A percentile compares a stretch with the other conserved stretches of the same genome.
Conservation (phyloP, 129 eudicot genomes). For the Artemisia annua region DNA sequence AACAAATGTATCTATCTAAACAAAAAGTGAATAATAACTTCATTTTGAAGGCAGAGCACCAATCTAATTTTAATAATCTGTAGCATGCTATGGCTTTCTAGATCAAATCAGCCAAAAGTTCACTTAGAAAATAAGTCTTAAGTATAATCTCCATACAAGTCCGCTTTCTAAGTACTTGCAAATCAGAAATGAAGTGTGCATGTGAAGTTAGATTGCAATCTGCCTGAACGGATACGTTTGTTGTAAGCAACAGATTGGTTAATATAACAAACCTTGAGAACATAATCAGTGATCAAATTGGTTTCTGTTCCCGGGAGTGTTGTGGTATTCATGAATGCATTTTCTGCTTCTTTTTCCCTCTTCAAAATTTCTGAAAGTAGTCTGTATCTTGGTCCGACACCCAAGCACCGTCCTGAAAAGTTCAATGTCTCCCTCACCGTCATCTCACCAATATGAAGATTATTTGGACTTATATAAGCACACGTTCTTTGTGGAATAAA, state of each 20-base stretch:
- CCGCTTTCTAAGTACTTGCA: neutral
- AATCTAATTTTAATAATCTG: neutral
- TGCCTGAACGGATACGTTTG: too few relatives aligned
- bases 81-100: neutral
- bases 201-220: neutral
- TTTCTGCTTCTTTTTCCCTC: constrained; percentile 31
- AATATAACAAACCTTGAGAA: constrained; percentile 42
- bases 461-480: constrained; percentile 49
- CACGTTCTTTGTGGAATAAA: constrained; percentile 52
- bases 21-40: neutral
- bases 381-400: constrained; percentile 44
- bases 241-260: neutral
- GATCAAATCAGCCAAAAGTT: too few relatives aligned
- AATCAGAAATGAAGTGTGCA: neutral
- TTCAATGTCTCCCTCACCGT: constrained; percentile 53
- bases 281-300: constrained; percentile 41
- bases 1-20: neutral
- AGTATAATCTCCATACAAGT: too few relatives aligned
- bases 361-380: constrained; percentile 33
- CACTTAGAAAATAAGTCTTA: too few relatives aligned
- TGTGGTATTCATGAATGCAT: constrained; percentile 38
- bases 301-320: constrained; percentile 30
- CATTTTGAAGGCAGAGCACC: neutral
- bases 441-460: constrained; percentile 52
- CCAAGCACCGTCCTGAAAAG: constrained; percentile 52